Conservation (phyloP, 495 filamentous ascomycete genomes). For the Lophium mytilinum region DNA sequence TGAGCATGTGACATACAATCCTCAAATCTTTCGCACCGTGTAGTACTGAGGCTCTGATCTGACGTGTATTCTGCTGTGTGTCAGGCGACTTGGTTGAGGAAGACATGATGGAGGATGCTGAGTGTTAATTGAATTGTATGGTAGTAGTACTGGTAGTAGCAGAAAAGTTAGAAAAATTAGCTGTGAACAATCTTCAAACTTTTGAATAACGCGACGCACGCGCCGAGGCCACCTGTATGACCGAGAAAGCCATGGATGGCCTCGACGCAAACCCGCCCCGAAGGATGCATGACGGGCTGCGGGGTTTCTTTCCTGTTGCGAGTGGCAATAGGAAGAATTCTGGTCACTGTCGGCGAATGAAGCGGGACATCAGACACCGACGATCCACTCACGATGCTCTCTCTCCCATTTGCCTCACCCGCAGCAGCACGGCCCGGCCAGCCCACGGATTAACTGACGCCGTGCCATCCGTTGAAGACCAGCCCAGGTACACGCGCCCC, state of each 20-base stretch:
- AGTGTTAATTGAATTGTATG: background rate
- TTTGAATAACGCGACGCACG: background rate
- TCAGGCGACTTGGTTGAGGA: background rate
- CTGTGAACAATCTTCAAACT: background rate
- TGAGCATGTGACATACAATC: conserved; percentile 25
- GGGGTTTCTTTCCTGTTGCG: background rate
- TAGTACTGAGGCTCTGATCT: conserved; percentile 35
- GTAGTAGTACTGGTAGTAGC: background rate
- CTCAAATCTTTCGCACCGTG: conserved; percentile 37
- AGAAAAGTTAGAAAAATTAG: background rate
- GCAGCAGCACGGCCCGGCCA: background rate
- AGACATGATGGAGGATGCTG: conserved; percentile 1
- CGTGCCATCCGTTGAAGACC: no score
- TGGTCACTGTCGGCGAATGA: conserved; percentile 1
- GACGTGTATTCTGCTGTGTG: background rate
- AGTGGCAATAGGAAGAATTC: background rate
- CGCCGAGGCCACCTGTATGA: no score
- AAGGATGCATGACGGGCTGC: background rate
- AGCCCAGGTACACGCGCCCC: background rate
- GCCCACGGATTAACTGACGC: background rate
- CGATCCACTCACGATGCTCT: background rate
- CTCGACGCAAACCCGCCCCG: no score
- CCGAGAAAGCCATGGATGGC: no score
- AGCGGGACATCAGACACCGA: conserved; percentile 7
- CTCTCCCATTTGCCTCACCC: background rate